Base-by-base conservation (phyloP, 305 asterid genomes). In the Fraxinus sp. region DNA sequence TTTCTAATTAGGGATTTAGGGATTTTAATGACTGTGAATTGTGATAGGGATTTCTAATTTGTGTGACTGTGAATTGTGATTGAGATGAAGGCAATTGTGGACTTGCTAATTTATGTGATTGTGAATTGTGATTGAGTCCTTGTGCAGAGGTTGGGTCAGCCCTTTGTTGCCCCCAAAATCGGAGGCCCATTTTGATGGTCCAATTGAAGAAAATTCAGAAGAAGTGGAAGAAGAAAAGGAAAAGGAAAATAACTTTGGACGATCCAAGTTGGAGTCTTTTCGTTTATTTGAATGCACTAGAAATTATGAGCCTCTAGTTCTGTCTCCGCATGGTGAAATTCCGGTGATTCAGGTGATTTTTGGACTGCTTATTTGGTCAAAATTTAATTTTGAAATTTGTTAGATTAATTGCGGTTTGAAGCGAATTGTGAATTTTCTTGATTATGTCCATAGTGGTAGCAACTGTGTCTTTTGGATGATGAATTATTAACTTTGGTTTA, bases 221-320 rank as follows among this genome's bases (percentile, higher is more conserved):
- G 87, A 5, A 35, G 37, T 35, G 37, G 84, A 77, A 35, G 79
- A 85, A 68, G 90, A 80, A 7, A 88, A 78, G 52, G 85, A 79
- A 35, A 83, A 79, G 28, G 87, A 86, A 75, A 88, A 49, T 64
- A 82, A 77, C 59, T 75, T 84, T 39, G 74, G 78, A 75, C 78
- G 83, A 55, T 84, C 92, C 78, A 91, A 91, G 75, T 85, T 87
- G 87, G 95, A 91, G 82, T 57, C 89, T 80, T 81, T 82, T 71
- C 84, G 85, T 26, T 86, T 85, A 66, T 73, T 90, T 83, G 90
- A 92, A 83, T 89, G 80, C 75, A 77, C 85, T 37, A 92, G 97
- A 37, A 92, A 95, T 6, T 93, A 91, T 77, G 98, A 93, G 84
- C 96, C 98, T 62, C 89, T 95, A 81, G 75, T 89, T 85, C 89